A percentile compares a stretch with the other conserved stretches of the same genome.
Conservation (phyloP, 2,329 filamentous ascomycete genomes). For the Ascochyta fabae region DNA sequence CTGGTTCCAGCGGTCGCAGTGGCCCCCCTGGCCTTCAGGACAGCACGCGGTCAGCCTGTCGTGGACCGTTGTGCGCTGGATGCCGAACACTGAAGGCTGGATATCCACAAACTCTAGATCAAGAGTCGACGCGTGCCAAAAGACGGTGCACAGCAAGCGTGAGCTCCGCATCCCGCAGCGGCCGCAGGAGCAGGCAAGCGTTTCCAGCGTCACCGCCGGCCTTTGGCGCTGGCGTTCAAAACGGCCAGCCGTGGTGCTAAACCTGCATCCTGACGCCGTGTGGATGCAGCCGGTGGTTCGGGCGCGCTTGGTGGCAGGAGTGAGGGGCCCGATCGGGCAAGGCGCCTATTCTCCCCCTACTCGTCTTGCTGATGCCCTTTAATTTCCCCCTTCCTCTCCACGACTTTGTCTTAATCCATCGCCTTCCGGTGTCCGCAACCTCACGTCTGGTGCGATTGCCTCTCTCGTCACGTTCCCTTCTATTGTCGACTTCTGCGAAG, state of each 20-base stretch:
- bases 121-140: background rate
- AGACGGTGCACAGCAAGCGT: conserved; percentile 7
- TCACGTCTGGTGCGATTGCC: conserved; percentile 45
- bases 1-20: conserved; percentile 2
- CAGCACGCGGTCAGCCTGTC: conserved; percentile 10
- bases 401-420: conserved; percentile 44
- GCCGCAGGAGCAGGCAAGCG: conserved; percentile 21
- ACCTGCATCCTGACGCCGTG: conserved; percentile 22
- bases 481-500: conserved; percentile 49
- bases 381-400: conserved; percentile 43
- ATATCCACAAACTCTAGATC: background rate
- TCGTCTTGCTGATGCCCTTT: conserved; percentile 38
- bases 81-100: background rate
- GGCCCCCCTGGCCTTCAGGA: conserved; percentile 14
- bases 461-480: conserved; percentile 47
- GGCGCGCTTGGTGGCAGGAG: conserved; percentile 20
- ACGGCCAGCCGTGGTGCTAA: conserved; percentile 29
- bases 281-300: conserved; percentile 12
- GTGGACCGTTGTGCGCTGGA: background rate
- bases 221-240: conserved; percentile 31
- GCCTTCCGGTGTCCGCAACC: conserved; percentile 36
- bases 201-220: conserved; percentile 25
- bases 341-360: conserved; percentile 35
- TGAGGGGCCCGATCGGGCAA: conserved; percentile 13
- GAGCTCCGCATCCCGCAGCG: conserved; percentile 22